Percentiles rank a stretch among this genome's conserved stretches.
These are phyloP conservation scores for Macrolepiota dolichaula DNA, from an alignment of 768 basidiomycete genomes.

Conservation along the genomic window DNA sequence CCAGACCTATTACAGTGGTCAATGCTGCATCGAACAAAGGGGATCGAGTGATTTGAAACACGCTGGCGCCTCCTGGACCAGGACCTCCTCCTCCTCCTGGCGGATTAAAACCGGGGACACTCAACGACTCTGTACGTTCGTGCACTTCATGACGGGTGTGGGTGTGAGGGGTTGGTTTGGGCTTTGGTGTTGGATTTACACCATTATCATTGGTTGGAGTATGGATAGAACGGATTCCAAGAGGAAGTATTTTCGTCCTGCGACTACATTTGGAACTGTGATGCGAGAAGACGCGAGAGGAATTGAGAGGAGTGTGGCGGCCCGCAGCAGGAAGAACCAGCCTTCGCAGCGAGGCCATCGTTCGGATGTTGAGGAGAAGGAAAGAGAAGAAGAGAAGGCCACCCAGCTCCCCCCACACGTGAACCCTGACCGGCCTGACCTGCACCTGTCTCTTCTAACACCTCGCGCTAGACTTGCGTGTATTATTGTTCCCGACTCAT, in stretches of 20 bases:
- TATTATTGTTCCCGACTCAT: too few relatives aligned
- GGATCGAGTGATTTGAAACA: conserved; percentile 35
- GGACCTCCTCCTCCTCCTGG: conserved; percentile 32
- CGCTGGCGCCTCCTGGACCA: conserved; percentile 26
- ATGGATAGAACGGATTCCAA: conserved; percentile 1
- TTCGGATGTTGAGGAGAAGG: background rate
- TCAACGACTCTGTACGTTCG: conserved; percentile 35
- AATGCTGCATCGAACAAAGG: conserved; percentile 53
- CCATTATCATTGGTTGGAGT: conserved; percentile 2
- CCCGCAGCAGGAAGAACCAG: conserved; percentile 1
- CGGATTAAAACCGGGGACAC: conserved; percentile 40
- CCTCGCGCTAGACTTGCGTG: too few relatives aligned
- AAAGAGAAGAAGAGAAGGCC: background rate
- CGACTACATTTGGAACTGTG: background rate
- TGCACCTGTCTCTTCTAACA: too few relatives aligned
- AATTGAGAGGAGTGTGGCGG: background rate
- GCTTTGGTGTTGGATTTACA: conserved; percentile 10
- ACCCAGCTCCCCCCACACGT: too few relatives aligned
- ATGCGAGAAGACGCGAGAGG: background rate
- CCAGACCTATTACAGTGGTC: conserved; percentile 59
- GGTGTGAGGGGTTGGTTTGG: conserved; percentile 2
- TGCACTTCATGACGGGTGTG: conserved; percentile 36
- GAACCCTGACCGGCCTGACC: too few relatives aligned
- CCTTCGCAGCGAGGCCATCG: conserved; percentile 3
- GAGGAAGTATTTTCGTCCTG: background rate